A percentile compares a stretch with the other conserved stretches of the same genome.
These are phyloP conservation scores for Candida sp. DNA, from an alignment of 1,139 yeast species.

Conservation along the genomic window DNA sequence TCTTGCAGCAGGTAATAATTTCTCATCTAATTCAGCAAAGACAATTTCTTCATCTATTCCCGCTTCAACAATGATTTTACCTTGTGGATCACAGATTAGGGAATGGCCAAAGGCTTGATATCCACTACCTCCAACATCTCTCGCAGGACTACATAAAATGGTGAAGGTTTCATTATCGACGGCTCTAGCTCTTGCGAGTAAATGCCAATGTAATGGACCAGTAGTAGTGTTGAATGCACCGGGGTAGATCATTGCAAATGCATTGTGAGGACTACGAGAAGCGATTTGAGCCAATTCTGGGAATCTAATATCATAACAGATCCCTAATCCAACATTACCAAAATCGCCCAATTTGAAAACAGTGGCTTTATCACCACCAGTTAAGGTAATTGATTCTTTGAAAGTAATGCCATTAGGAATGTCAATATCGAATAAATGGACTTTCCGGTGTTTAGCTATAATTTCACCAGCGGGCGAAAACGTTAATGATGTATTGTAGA, in stretches of 20 bases:
- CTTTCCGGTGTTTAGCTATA: slow-evolving; percentile 85
- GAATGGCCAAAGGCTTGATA: slow-evolving; percentile 96
- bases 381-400: slow-evolving; percentile 72
- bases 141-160: slow-evolving; percentile 83
- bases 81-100: slow-evolving; percentile 80
- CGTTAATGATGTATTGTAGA: slow-evolving; percentile 81
- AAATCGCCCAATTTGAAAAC: slow-evolving; percentile 64
- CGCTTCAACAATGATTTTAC: slow-evolving; percentile 78
- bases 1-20: slow-evolving; percentile 57
- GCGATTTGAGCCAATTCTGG: slow-evolving; percentile 87
- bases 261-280: slow-evolving; percentile 58
- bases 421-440: slow-evolving; percentile 86
- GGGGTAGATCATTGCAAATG: slow-evolving; percentile 91
- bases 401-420: slow-evolving; percentile 88
- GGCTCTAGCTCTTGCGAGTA: slow-evolving; percentile 82
- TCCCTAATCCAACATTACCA: slow-evolving; percentile 85
- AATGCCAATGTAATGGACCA: slow-evolving; percentile 93
- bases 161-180: slow-evolving; percentile 86
- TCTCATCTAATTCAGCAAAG: slow-evolving; percentile 75
- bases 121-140: slow-evolving; percentile 62
- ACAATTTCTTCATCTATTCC: slow-evolving; percentile 81
- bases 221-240: slow-evolving; percentile 96
- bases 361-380: slow-evolving; percentile 80
- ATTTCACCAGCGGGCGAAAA: slow-evolving; percentile 69
- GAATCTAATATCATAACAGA: slow-evolving; percentile 90